A percentile compares a stretch with the other conserved stretches of the same genome.
These are phyloP conservation scores for Boletus rubescentipes DNA, from an alignment of 768 basidiomycete genomes.

Conservation along the genomic window DNA sequence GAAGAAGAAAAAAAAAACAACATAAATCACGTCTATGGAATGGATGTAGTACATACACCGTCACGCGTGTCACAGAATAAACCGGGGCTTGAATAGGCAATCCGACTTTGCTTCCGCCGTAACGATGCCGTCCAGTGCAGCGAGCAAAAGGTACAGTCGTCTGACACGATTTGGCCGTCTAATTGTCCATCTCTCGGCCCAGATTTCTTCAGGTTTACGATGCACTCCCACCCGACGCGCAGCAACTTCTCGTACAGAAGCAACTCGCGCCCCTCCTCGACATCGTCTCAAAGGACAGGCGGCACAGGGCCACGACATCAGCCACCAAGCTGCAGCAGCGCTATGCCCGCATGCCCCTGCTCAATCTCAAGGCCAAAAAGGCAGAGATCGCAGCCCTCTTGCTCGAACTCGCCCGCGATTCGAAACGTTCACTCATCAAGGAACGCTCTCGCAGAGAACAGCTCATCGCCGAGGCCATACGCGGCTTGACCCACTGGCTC, in stretches of 20 bases:
- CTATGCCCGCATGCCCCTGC: conserved; percentile 42
- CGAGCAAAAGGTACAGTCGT: conserved; percentile 14
- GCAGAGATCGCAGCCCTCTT: conserved; percentile 53
- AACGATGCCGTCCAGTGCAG: conserved; percentile 15
- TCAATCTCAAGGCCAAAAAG: conserved; percentile 55
- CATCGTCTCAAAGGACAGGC: conserved; percentile 36
- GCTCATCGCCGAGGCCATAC: conserved; percentile 53
- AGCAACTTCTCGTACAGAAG: conserved; percentile 47
- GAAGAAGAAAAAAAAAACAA: no score
- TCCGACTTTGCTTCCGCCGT: no score
- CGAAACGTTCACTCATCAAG: conserved; percentile 50
- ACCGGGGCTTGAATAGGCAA: no score
- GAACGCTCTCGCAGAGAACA: conserved; percentile 56
- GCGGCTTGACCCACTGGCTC: conserved; percentile 57
- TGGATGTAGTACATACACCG: no score
- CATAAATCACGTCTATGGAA: no score
- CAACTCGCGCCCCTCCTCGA: conserved; percentile 53
- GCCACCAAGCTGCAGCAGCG: conserved; percentile 41
- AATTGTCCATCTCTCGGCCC: neutral
- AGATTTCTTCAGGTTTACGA: conserved; percentile 52
- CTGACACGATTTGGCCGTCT: neutral
- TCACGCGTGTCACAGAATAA: no score
- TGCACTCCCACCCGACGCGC: conserved; percentile 52
- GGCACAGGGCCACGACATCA: conserved; percentile 40
- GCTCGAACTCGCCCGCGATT: conserved; percentile 51